A percentile compares a stretch with the other conserved stretches of the same genome.
phyloP scores from a whole-genome alignment of 495 filamentous ascomycete genomes.

The Aspergillus coremiiformis region DNA sequence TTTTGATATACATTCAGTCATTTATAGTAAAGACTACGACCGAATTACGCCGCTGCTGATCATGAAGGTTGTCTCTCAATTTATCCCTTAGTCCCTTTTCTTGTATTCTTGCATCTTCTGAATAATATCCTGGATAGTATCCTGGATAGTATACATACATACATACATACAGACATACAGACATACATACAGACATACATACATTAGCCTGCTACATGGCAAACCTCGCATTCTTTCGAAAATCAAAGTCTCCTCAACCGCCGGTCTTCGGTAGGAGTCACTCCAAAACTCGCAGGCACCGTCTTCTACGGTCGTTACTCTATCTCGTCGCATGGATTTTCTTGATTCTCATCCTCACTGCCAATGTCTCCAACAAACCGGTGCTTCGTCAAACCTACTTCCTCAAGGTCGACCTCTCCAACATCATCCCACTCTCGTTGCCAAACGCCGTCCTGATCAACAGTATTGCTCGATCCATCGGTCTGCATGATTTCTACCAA shows the following conservation, averaged over 20 bases:
- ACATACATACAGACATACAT: too few relatives aligned
- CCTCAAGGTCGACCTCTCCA: constrained; percentile 70
- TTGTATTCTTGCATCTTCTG: background rate
- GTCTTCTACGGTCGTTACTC: constrained; percentile 54
- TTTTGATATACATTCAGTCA: too few relatives aligned
- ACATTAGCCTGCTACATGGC: too few relatives aligned
- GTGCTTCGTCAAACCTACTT: constrained; percentile 69
- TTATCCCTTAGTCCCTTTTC: background rate
- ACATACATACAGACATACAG: too few relatives aligned
- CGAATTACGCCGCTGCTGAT: background rate
- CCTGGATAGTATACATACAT: too few relatives aligned
- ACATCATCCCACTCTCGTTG: constrained; percentile 70
- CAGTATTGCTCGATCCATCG: constrained; percentile 78
- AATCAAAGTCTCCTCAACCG: constrained; percentile 18
- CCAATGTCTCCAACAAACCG: constrained; percentile 52
- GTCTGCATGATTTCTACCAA: constrained; percentile 89
- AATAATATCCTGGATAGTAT: background rate
- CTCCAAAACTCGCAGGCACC: constrained; percentile 32
- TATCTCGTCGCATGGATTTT: constrained; percentile 72
- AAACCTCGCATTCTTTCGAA: constrained; percentile 28
- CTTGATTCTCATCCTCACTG: constrained; percentile 68
- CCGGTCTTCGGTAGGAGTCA: constrained; percentile 21
- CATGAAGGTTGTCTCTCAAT: background rate
- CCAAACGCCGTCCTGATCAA: constrained; percentile 76
- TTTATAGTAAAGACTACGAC: too few relatives aligned